Evolutionary conservation across 1,139 yeast genomes (phyloP), one percentile per base, ranked within the genome.

Genomic region (Pichia sp.): DNA sequence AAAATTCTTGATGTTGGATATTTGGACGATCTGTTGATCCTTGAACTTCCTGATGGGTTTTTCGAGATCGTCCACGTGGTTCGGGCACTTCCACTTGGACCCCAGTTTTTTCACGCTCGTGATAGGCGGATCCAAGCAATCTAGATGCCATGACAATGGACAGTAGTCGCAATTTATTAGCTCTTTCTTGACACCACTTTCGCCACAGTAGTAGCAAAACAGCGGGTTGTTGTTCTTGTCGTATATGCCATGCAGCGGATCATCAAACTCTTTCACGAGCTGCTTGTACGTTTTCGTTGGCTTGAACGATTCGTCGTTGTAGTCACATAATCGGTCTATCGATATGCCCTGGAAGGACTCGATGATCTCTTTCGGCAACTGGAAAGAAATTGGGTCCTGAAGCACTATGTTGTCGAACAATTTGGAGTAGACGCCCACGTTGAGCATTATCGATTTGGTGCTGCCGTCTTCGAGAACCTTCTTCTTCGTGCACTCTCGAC

Each of bases 61-160:
- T 4, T 81, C 64, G 8, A 85, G 72, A 50, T 78, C 77, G 49
- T 83, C 89, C 14, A 83, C 80, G 70, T 93, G 99, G 63, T 88
- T 84, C 0, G 98, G 99, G 67, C 99, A 93, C 71, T 83, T 84
- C 99, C 99, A 93, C 66, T 88, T 88, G 46, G 80, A 77, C 1
- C 96, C 95, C 45, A 90, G 71, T 29, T 87, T 82, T 64, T 90
- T 89, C n/a, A 86, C 81, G 7, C 85, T 77, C 27, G 87, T 78
- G 64, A 89, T 71, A 1, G 97, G 96, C 9, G 89, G 87, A 48
- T 78, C 77, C 12, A 93, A 71, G 69, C 99, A 93, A 70, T 93
- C 98, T 49, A 92, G 72, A 69, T 93, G 99, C 96, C 97, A 93
- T 14, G 85, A 80, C n/a, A 87, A 75, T 0, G 86, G 76, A 70